Evolutionary conservation across 2,329 filamentous ascomycete genomes (phyloP).

Genomic region (Cladophialophora yegresii): DNA sequence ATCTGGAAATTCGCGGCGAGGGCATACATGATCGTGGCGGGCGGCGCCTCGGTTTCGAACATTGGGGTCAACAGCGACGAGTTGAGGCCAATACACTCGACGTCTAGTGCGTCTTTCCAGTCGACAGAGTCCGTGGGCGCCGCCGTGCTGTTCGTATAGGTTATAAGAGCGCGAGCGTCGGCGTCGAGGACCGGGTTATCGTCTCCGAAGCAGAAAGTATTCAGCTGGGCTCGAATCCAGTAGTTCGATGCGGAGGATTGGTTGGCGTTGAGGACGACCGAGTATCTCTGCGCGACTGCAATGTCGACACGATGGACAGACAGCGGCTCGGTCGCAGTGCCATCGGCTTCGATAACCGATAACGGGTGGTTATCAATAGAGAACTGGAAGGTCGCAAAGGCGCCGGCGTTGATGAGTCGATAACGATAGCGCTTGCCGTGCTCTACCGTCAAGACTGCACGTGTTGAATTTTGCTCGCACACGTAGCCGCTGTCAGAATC

Average conservation of each 20-base stretch:
- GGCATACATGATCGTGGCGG: slow-evolving; percentile 35
- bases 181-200: slow-evolving; percentile 12
- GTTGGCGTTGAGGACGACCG: slow-evolving; percentile 20
- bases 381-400: slow-evolving; percentile 61
- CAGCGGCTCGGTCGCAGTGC: slow-evolving; percentile 42
- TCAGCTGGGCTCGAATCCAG: slow-evolving; percentile 41
- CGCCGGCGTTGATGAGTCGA: slow-evolving; percentile 73
- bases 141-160: slow-evolving; percentile 12
- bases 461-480: slow-evolving; percentile 13
- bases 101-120: slow-evolving; percentile 14
- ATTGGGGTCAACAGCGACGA: slow-evolving; percentile 11
- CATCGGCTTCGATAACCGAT: slow-evolving; percentile 42
- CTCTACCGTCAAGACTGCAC: slow-evolving; percentile 49
- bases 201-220: slow-evolving; percentile 20
- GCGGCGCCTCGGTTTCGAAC: slow-evolving; percentile 9
- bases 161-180: slow-evolving; percentile 8
- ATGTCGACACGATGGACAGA: slow-evolving; percentile 64
- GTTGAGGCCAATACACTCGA: slow-evolving; percentile 15
- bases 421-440: slow-evolving; percentile 72
- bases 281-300: slow-evolving; percentile 62
- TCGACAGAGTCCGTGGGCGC: slow-evolving; percentile 5
- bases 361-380: slow-evolving; percentile 42
- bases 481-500: slow-evolving; percentile 14
- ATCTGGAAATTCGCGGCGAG: slow-evolving; percentile 67
- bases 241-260: slow-evolving; percentile 23